Base-by-base conservation (phyloP, 192 early-diverging fungal genomes). In the Mortierella claussenii region DNA sequence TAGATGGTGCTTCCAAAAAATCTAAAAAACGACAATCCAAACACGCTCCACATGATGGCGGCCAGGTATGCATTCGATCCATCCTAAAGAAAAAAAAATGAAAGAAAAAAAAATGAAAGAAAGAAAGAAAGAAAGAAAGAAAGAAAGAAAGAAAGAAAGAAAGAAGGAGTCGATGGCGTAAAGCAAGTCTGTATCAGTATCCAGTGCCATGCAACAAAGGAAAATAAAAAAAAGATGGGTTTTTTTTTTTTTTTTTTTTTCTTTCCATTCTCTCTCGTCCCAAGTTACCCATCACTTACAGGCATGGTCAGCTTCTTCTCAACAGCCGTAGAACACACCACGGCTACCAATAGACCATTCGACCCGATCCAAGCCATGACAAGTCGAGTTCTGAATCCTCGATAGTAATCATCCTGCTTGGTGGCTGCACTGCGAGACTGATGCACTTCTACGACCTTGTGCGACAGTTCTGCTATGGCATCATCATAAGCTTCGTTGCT, bases 31-130 rank as follows among this genome's bases (percentile, higher is more conserved):
- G 91, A 84, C 24, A 95, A 63, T 32, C 82, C 90, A 36, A 89
- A 79, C 0, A 94, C 93, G 34, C 88, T 88, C 85, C 89, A 95
- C 57, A 96, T 89, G 24, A 95, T 86, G 54, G 90, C 91, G 17
- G 80, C 85, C 47, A 89, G 80, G 57, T 89, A 89, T 33, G 55
- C 60, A 55, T 78, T 80, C 10, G 81, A 79, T 47, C 83, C 78
- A 31, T 79, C 62, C 42, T 80, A 48, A 18, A 34, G 13, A 28
- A 53, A 1, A 11, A 3, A 48, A n/a, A n/a, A n/a, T n/a, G n/a
- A n/a, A 15, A 50, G 4, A 42, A 30, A 28, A 34, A 32, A 9
- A 28, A 17, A 43, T 28, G 15, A 50, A 10, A 23, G 13, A 4
- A n/a, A 45, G 1, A 24, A 40, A 6, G 13, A 13, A 1, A 1